Base-by-base conservation (phyloP, 2,329 filamentous ascomycete species). In the Microcyclosporella mali region DNA sequence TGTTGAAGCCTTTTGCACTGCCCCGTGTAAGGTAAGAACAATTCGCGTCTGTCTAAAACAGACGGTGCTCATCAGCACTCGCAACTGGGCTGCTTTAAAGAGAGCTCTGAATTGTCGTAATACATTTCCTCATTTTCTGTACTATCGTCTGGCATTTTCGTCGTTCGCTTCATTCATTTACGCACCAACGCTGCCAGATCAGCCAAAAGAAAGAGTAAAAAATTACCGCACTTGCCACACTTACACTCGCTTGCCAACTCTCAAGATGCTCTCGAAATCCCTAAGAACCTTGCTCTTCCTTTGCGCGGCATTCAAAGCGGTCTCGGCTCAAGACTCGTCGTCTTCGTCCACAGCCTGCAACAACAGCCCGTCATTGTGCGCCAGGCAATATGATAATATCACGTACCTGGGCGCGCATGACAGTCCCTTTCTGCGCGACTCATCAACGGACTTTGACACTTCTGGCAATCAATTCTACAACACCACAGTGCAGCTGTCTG, bases 341-440 rank as follows among this genome's bases (percentile, higher is more conserved):
- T 25, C n/a, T n/a, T n/a, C 21, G 21, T 32, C 40, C 15, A 47
- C 46, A 42, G 47, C 43, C 9, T 84, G 80, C 66, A 84, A 84
- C 56, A 78, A 78, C 47, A 67, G 72, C 40, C 55, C 71, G 1
- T 70, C 70, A 30, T 74, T 78, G 41, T 84, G 80, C 63, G 58
- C 61, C 36, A 72, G 75, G 30, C 64, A 60, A 32, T 84, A 82
- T 65, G 77, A 77, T 48, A 71, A 80, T 29, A 61, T 83, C 41
- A 75, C 75, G n/a, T 74, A 77, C 45, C 65, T 81, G 14, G 82
- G 80, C 17, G 71, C 81, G 6, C 82, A 85, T 64, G 74, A 85
- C 65, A 76, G 74, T 11, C 73, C 79, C 29, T 85, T 85, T 56
- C 35, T 53, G 10, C 44, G 51, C 25, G 49, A 53, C 33, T 35